Base-by-base conservation (phyloP, 2,329 filamentous ascomycete genomes). In the Penicillium sp. region DNA sequence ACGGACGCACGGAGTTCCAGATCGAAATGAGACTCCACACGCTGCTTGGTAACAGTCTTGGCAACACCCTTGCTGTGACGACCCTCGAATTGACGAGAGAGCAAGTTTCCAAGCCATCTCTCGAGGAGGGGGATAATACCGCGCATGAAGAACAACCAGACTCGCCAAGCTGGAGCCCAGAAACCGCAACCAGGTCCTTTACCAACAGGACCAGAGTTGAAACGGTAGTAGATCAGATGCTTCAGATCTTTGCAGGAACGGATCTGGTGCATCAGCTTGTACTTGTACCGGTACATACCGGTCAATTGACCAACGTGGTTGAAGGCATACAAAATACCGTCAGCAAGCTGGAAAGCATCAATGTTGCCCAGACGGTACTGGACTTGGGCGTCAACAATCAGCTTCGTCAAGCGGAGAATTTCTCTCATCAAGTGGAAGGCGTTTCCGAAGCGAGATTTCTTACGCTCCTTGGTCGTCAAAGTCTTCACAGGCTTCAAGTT, bases 241-340 rank as follows among this genome's bases (percentile, higher is more conserved):
- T 99, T 99, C 72, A 99, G 76, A 78, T 99, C 95, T 78, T 99
- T 99, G 82, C 95, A 99, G 0, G 95, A 96, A 67, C 95, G 91
- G 68, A 99, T 99, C 76, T 99, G 95, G 74, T 99, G 95, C 95
- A 99, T 99, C 55, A 99, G 83, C 82, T 99, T 99, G 82, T 99
- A 99, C 82, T 99, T 99, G 84, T 99, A 99, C 59, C 95, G 90
- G 78, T 99, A 99, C 95, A 99, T 99, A 73, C 95, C 95, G 16
- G 95, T 99, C 60, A 99, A 82, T 76, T 99, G 96, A 60, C 95
- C 95, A 56, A 99, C 95, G 68, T 99, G 95, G 78, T 99, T 99
- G 81, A 99, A 99, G 19, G 95, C 96, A 68, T 99, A 99, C n/a
- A 98, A 82, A 56, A 99, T 99, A 75, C 95, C 95, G 75, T 99